A percentile compares a stretch with the other conserved stretches of the same genome.
Evolutionary conservation across 306 rosid species (phyloP).

Genomic region (Castanospermum australe): DNA sequence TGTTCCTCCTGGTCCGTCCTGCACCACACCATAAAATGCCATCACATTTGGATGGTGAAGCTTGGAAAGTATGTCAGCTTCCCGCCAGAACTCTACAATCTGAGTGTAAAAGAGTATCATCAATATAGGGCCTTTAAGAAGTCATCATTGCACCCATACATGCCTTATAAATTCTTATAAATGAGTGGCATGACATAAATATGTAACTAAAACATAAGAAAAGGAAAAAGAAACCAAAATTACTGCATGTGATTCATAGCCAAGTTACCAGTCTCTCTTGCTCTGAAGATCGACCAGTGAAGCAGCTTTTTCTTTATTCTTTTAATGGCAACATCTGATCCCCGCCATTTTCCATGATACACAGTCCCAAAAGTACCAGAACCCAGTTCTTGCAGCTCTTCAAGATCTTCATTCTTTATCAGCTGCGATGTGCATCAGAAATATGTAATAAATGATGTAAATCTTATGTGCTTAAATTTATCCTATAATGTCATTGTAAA

Average conservation of each 20-base stretch:
- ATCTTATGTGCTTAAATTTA: background rate
- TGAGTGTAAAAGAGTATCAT: conserved; percentile 36
- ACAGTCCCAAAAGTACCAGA: conserved; percentile 94
- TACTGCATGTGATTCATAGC: background rate
- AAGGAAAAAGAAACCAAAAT: background rate
- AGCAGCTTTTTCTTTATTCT: conserved; percentile 91
- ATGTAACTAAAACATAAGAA: background rate
- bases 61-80: conserved; percentile 90
- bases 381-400: conserved; percentile 80
- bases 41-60: conserved; percentile 97
- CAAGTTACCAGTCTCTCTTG: conserved; percentile 80
- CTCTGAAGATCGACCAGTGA: conserved; percentile 81
- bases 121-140: conserved; percentile 1
- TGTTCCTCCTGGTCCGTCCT: conserved; percentile 88
- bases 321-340: conserved; percentile 88
- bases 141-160: background rate
- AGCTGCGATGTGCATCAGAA: conserved; percentile 52
- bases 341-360: conserved; percentile 92
- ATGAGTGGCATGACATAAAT: background rate
- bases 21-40: conserved; percentile 91
- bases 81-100: conserved; percentile 87
- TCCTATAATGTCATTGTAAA: background rate
- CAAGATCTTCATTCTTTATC: conserved; percentile 84
- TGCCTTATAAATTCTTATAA: background rate
- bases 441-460: conserved; percentile 19